Evolutionary conservation across 345 rosid genomes (phyloP).

Genomic region (Euclidium syriacum): DNA sequence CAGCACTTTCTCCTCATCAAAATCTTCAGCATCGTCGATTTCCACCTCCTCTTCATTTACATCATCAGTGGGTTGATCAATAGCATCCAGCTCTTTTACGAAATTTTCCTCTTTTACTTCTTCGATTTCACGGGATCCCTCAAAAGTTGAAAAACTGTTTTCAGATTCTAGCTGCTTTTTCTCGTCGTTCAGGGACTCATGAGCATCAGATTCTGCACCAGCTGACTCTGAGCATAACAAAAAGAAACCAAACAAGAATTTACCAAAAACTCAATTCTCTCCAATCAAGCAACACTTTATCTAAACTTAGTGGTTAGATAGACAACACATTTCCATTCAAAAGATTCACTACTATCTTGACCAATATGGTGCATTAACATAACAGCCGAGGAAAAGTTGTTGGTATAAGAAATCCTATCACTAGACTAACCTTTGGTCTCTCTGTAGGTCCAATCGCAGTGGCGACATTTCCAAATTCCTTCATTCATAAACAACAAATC

Average conservation of each 20-base stretch:
- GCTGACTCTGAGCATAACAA: conserved; percentile 29
- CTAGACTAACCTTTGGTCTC: conserved; percentile 35
- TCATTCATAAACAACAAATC: conserved; percentile 22
- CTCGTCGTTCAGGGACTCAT: conserved; percentile 9
- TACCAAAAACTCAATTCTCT: conserved; percentile 9
- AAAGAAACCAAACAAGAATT: conserved; percentile 9
- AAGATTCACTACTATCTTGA: not conserved
- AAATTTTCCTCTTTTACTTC: conserved; percentile 14
- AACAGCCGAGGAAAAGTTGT: too few relatives aligned
- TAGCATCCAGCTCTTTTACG: not conserved
- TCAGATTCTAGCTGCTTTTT: conserved; percentile 17
- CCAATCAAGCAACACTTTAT: not conserved
- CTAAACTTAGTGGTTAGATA: not conserved
- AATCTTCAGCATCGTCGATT: conserved; percentile 36
- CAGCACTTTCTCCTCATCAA: conserved; percentile 54
- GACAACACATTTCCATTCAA: not conserved
- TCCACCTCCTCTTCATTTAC: conserved; percentile 49
- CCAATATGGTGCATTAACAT: too few relatives aligned
- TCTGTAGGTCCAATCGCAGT: conserved; percentile 34
- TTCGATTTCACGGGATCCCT: conserved; percentile 23
- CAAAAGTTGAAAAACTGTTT: conserved; percentile 11
- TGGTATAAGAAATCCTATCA: conserved; percentile 10
- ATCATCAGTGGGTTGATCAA: conserved; percentile 23
- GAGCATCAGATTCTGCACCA: conserved; percentile 25
- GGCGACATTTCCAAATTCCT: conserved; percentile 39